These are phyloP conservation scores for Penicillium coffeae DNA, from an alignment of 495 filamentous ascomycete genomes.

Conservation along the genomic window DNA sequence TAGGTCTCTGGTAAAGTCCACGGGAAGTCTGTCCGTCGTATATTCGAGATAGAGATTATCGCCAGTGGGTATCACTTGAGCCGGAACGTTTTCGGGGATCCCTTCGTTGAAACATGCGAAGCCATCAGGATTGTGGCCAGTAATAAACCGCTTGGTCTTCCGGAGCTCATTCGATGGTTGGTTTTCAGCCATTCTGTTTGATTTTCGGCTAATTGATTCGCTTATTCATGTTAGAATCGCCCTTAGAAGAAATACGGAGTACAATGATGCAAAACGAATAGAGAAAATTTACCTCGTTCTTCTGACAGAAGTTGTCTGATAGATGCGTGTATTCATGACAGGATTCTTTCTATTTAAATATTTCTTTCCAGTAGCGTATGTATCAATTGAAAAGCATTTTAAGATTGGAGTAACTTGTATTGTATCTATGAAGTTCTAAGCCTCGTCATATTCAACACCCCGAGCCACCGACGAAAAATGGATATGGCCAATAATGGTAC, in stretches of 20 bases:
- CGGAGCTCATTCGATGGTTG: not conserved
- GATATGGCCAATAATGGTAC: too few relatives aligned
- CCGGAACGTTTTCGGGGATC: constrained; percentile 13
- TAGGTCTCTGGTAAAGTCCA: constrained; percentile 45
- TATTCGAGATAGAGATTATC: constrained; percentile 33
- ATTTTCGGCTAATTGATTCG: not conserved
- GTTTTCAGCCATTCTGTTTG: not conserved
- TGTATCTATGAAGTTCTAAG: too few relatives aligned
- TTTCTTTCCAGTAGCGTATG: too few relatives aligned
- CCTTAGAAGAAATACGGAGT: not conserved
- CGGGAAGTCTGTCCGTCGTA: constrained; percentile 46
- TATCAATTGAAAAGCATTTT: too few relatives aligned
- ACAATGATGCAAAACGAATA: too few relatives aligned
- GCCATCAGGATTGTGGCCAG: constrained; percentile 34
- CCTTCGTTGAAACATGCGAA: constrained; percentile 28
- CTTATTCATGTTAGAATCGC: not conserved
- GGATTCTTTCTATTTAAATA: too few relatives aligned
- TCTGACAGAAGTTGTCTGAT: too few relatives aligned
- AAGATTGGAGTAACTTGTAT: too few relatives aligned
- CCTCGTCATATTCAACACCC: not conserved
- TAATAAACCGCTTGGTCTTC: constrained; percentile 20
- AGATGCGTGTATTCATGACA: too few relatives aligned
- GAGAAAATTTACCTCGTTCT: too few relatives aligned
- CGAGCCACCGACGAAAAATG: too few relatives aligned
- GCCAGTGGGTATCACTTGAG: constrained; percentile 16